Conservation (phyloP, 2,329 filamentous ascomycete genomes). For the Botrytis fabae region DNA sequence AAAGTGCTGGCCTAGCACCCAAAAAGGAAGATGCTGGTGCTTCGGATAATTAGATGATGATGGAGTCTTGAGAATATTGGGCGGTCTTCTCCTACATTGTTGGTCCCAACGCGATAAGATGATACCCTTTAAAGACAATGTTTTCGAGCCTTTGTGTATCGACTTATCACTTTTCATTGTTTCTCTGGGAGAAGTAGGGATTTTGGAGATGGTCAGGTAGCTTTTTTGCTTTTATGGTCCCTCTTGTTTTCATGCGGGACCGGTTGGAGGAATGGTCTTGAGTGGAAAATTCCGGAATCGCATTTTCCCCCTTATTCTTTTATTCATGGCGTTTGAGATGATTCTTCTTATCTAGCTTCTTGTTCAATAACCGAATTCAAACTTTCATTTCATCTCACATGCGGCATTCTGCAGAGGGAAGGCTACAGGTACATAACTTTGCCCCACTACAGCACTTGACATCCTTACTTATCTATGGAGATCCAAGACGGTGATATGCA, state of each 20-base stretch:
- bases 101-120: slow-evolving; percentile 35
- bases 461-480: neutral
- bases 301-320: neutral
- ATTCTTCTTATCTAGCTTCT: neutral
- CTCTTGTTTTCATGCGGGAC: slow-evolving; percentile 1
- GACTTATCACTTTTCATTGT: slow-evolving; percentile 29
- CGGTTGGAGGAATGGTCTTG: slow-evolving; percentile 9
- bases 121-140: slow-evolving; percentile 37
- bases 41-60: slow-evolving; percentile 37
- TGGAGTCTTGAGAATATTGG: slow-evolving; percentile 33
- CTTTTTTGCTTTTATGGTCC: slow-evolving; percentile 21
- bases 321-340: slow-evolving; percentile 12
- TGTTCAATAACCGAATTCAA: neutral
- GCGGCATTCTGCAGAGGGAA: neutral
- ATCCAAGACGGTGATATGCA: neutral
- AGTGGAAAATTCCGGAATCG: neutral
- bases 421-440: slow-evolving; percentile 4
- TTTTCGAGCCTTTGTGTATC: slow-evolving; percentile 37
- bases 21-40: slow-evolving; percentile 45
- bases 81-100: slow-evolving; percentile 33
- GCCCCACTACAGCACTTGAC: slow-evolving; percentile 1
- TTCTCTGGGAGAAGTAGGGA: slow-evolving; percentile 13
- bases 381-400: neutral
- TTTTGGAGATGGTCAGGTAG: slow-evolving; percentile 21
- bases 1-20: slow-evolving; percentile 57